Conservation (phyloP, 805 yeast genomes). For the Allodekkera sacchari region DNA sequence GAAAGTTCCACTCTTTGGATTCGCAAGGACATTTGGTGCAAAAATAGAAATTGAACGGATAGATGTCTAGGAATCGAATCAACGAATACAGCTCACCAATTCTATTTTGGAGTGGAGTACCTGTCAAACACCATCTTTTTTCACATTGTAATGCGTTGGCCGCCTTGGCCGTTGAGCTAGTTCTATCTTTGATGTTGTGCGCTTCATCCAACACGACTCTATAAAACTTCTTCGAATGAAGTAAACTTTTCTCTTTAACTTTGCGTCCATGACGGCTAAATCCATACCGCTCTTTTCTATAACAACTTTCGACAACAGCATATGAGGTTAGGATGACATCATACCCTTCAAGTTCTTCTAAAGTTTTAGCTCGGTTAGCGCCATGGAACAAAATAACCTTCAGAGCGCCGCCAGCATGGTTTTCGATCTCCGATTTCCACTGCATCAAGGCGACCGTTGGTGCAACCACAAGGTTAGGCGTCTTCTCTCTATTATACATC, state of each 20-base stretch:
- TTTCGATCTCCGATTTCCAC: slow-evolving; percentile 90
- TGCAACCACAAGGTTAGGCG: slow-evolving; percentile 85
- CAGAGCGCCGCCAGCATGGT: slow-evolving; percentile 67
- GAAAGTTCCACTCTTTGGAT: slow-evolving; percentile 76
- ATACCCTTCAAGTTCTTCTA: slow-evolving; percentile 47
- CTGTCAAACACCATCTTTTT: slow-evolving; percentile 87
- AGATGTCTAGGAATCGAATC: slow-evolving; percentile 72
- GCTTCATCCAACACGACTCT: slow-evolving; percentile 94
- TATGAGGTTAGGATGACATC: slow-evolving; percentile 90
- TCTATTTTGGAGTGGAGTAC: slow-evolving; percentile 94
- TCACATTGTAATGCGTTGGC: slow-evolving; percentile 66
- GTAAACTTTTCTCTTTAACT: slow-evolving; percentile 64
- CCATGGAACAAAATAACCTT: slow-evolving; percentile 79
- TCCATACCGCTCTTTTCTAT: slow-evolving; percentile 75
- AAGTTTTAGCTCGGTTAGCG: slow-evolving; percentile 56
- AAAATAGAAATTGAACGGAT: slow-evolving; percentile 82
- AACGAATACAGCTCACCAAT: slow-evolving; percentile 95
- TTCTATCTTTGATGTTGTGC: slow-evolving; percentile 92
- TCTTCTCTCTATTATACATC: slow-evolving; percentile 54
- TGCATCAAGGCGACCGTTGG: slow-evolving; percentile 99
- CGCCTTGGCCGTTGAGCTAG: slow-evolving; percentile 88
- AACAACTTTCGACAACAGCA: slow-evolving; percentile 83
- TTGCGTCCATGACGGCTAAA: slow-evolving; percentile 63
- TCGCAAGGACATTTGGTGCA: slow-evolving; percentile 91
- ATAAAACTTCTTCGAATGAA: slow-evolving; percentile 71